A percentile compares a stretch with the other conserved stretches of the same genome.
Conservation (phyloP, 148 eudicot genomes). For the Fagopyrum tataricum region DNA sequence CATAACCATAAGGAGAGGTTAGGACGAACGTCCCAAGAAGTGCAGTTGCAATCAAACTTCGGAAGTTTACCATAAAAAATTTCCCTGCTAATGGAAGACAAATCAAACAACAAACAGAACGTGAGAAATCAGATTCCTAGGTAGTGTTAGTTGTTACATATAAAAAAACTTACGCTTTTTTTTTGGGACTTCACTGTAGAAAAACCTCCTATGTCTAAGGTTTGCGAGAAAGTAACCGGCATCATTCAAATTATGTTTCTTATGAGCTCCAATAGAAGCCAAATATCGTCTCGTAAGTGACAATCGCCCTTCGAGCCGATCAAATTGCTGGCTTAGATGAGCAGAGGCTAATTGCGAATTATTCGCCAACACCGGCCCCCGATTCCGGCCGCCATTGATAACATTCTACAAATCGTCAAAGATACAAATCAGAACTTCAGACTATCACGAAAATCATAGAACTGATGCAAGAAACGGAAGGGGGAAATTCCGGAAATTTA, state of each 20-base stretch:
- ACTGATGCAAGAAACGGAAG: not conserved
- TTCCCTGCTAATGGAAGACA: conserved; percentile 34
- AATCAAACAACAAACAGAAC: too few relatives aligned
- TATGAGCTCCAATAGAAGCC: conserved; percentile 37
- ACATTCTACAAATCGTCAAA: conserved; percentile 38
- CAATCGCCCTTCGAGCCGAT: conserved; percentile 35
- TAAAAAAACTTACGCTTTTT: conserved; percentile 53
- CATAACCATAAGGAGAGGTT: conserved; percentile 41
- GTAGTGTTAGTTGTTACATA: too few relatives aligned
- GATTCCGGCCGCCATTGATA: conserved; percentile 35
- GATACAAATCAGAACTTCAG: not conserved
- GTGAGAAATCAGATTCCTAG: too few relatives aligned
- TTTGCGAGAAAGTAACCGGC: conserved; percentile 33
- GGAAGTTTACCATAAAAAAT: conserved; percentile 53
- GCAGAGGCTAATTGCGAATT: conserved; percentile 22
- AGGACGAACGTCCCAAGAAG: conserved; percentile 51
- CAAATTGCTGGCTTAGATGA: conserved; percentile 12
- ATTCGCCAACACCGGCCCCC: conserved; percentile 28
- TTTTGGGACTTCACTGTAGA: conserved; percentile 69
- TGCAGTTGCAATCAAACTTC: conserved; percentile 46
- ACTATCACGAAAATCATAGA: not conserved
- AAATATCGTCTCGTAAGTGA: conserved; percentile 64
- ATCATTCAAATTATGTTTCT: conserved; percentile 30
- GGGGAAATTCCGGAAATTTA: conserved; percentile 16
- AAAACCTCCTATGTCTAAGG: conserved; percentile 46